A percentile compares a stretch with the other conserved stretches of the same genome.
Conservation (phyloP, 1,284 basidiomycete genomes). For the Microbotryomycetes sp. region DNA sequence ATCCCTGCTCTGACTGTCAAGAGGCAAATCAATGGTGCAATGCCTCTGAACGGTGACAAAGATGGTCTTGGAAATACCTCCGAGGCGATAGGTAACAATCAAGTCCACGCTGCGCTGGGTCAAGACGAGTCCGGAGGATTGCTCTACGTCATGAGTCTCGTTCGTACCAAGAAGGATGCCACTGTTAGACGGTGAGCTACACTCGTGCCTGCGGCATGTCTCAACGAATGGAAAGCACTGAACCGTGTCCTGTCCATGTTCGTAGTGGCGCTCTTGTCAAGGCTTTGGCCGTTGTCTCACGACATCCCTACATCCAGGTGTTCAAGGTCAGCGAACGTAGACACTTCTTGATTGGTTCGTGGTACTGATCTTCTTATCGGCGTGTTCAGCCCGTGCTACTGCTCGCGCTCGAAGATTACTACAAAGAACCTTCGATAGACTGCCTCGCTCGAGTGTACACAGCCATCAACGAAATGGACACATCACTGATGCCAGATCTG, state of each 20-base stretch:
- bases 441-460: conserved; percentile 83
- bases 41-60: conserved; percentile 10
- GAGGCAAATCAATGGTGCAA: not conserved
- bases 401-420: conserved; percentile 93
- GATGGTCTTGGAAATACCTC: not conserved
- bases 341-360: not conserved
- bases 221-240: not conserved
- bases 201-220: not conserved
- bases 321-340: conserved; percentile 69
- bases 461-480: conserved; percentile 83
- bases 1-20: conserved; percentile 71
- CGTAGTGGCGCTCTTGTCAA: conserved; percentile 86
- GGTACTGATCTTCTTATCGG: not conserved
- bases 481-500: conserved; percentile 68
- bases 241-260: not conserved
- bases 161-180: conserved; percentile 92
- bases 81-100: not conserved
- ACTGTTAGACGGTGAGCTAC: conserved; percentile 64
- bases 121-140: conserved; percentile 57
- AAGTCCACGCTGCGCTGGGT: too few relatives aligned
- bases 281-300: conserved; percentile 91
- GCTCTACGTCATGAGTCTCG: conserved; percentile 86
- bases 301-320: conserved; percentile 92
- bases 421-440: conserved; percentile 75
- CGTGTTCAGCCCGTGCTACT: conserved; percentile 70